Evolutionary conservation across 1,139 yeast species (phyloP), one percentile per base, ranked within the genome.

Genomic region (Sporopachydermia cereana): DNA sequence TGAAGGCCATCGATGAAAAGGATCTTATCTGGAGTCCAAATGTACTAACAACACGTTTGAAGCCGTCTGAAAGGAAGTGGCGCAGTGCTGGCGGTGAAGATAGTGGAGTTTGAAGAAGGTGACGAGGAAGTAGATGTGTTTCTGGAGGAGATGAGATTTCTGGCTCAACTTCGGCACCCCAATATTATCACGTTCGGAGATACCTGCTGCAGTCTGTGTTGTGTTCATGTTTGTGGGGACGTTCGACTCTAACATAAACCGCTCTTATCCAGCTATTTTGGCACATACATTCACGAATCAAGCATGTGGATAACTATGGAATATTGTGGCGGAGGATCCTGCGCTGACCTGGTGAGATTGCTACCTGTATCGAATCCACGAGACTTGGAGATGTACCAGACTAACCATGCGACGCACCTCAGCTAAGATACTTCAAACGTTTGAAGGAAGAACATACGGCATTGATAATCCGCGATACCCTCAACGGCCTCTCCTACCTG

Each of bases 221-320:
- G n/a, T n/a, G n/a, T n/a, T n/a, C n/a, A n/a, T n/a, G n/a, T n/a
- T n/a, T n/a, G n/a, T n/a, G n/a, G n/a, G n/a, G n/a, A n/a, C n/a
- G n/a, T n/a, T n/a, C n/a, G n/a, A n/a, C n/a, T 27, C n/a, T 27
- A n/a, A n/a, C 16, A n/a, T n/a, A n/a, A 25, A 7, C 29, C 29
- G 14, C 27, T 24, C 17, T 24, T 22, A 16, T 20, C 22, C 24
- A 47, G 60, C 48, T 84, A 84, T 60, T 69, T 66, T 52, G 79
- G 77, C 44, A 78, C 94, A 0, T 76, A 78, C 55, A 62, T 79
- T 9, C 66, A 69, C 45, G 84, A 75, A 46, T 76, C 76, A 39
- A 73, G 76, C 21, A 76, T 88, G 79, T 86, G 89, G 79, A 84
- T 88, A 44, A 82, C 84, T 3, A 84, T 88, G 95, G 96, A 88